Conservation (phyloP, 352 stramenopile genomes). For the Globisporangium radiosum region DNA sequence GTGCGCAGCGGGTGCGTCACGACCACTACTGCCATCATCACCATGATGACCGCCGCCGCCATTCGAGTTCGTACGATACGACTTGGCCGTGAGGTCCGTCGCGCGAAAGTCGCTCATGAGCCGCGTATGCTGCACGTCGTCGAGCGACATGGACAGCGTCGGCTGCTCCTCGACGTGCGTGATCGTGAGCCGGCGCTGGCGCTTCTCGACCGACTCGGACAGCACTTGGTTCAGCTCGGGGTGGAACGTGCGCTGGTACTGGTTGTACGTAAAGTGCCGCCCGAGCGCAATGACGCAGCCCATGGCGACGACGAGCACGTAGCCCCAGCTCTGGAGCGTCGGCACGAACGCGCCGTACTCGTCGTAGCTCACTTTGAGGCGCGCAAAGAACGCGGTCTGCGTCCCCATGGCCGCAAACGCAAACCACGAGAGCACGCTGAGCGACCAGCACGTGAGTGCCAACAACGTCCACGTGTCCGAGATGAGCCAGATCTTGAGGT, state of each 20-base stretch:
- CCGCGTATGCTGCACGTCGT: conserved; percentile 50
- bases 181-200: conserved; percentile 56
- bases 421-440: conserved; percentile 72
- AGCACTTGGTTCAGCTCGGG: conserved; percentile 63
- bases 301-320: conserved; percentile 60
- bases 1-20: no score
- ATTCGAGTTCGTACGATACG: conserved; percentile 16
- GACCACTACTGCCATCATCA: no score
- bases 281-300: conserved; percentile 62
- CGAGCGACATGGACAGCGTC: conserved; percentile 69
- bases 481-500: conserved; percentile 90
- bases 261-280: conserved; percentile 69
- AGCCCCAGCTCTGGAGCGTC: conserved; percentile 45
- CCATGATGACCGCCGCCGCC: neutral
- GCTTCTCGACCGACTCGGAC: conserved; percentile 46
- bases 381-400: conserved; percentile 43
- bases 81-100: conserved; percentile 40
- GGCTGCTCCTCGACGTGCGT: conserved; percentile 59
- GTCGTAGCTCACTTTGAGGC: conserved; percentile 72
- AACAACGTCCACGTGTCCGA: conserved; percentile 71
- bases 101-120: conserved; percentile 42
- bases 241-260: conserved; percentile 76
- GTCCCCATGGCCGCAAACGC: conserved; percentile 53
- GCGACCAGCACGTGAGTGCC: conserved; percentile 45
- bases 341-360: conserved; percentile 67